Conservation (phyloP, 768 basidiomycete genomes). For the Melanogaster broomeanus region DNA sequence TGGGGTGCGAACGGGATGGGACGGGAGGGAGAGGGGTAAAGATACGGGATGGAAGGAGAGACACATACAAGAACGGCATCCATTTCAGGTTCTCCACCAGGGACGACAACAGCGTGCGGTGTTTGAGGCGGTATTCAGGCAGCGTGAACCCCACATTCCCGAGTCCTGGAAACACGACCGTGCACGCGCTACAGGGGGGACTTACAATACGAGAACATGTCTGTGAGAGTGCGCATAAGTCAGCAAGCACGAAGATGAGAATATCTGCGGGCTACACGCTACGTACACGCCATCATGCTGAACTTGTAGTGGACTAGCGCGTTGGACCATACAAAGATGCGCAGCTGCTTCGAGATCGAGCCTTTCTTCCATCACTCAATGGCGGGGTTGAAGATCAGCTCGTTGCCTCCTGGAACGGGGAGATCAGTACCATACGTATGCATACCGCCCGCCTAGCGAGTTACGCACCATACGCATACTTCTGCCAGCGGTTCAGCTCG, state of each 20-base stretch:
- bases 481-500: conserved; percentile 92
- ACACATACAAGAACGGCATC: conserved; percentile 39
- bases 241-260: not conserved
- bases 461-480: conserved; percentile 71
- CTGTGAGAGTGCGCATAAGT: conserved; percentile 19
- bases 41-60: too few relatives aligned
- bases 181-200: conserved; percentile 46
- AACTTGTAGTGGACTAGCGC: conserved; percentile 85
- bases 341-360: conserved; percentile 81
- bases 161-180: conserved; percentile 72
- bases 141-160: conserved; percentile 74
- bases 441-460: conserved; percentile 31
- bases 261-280: too few relatives aligned
- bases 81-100: conserved; percentile 29
- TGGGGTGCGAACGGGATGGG: not conserved
- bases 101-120: conserved; percentile 23
- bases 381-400: conserved; percentile 86
- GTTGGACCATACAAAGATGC: conserved; percentile 71
- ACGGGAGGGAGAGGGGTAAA: not conserved
- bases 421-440: conserved; percentile 36
- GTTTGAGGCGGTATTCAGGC: conserved; percentile 74
- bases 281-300: conserved; percentile 53
- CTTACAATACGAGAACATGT: conserved; percentile 56
- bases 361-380: conserved; percentile 76
- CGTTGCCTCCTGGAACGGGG: conserved; percentile 22